Percentiles rank a stretch among this genome's conserved stretches.
Evolutionary conservation across 345 rosid species (phyloP).

Genomic region (Orychophragmus violaceus): DNA sequence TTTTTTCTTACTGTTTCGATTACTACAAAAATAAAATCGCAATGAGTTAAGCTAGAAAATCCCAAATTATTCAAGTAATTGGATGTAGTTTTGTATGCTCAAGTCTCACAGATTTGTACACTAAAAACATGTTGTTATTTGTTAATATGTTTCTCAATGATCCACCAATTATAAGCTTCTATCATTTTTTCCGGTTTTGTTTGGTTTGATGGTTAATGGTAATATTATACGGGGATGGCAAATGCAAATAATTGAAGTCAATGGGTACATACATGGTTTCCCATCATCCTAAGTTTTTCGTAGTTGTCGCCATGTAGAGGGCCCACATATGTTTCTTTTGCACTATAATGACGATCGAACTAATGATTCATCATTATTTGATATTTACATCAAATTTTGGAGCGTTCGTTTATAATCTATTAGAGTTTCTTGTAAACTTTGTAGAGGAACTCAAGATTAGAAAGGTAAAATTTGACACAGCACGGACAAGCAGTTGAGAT

Average conservation of each 20-base stretch:
- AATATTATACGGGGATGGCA: not conserved
- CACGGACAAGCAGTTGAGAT: not conserved
- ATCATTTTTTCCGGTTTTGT: not conserved
- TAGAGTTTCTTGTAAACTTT: not conserved
- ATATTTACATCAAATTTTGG: not conserved
- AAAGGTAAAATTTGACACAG: not conserved
- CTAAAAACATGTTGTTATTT: not conserved
- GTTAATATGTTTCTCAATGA: not conserved
- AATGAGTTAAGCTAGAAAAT: too few species aligned
- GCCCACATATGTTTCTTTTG: constrained; percentile 5
- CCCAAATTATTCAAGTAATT: too few species aligned
- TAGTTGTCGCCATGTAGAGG: constrained; percentile 23
- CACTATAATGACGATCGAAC: not conserved
- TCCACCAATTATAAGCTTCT: not conserved
- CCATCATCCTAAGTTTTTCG: constrained; percentile 9
- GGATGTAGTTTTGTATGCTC: not conserved
- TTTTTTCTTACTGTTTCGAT: too few species aligned
- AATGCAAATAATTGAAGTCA: constrained; percentile 21
- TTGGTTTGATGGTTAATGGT: not conserved
- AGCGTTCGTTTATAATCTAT: not conserved
- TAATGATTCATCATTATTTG: not conserved
- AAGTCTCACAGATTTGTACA: not conserved
- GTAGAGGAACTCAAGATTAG: not conserved
- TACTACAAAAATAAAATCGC: too few species aligned
- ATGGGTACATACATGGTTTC: constrained; percentile 11